Base-by-base conservation (phyloP, 108 stramenopile species). In the Nitzschia putrida region DNA sequence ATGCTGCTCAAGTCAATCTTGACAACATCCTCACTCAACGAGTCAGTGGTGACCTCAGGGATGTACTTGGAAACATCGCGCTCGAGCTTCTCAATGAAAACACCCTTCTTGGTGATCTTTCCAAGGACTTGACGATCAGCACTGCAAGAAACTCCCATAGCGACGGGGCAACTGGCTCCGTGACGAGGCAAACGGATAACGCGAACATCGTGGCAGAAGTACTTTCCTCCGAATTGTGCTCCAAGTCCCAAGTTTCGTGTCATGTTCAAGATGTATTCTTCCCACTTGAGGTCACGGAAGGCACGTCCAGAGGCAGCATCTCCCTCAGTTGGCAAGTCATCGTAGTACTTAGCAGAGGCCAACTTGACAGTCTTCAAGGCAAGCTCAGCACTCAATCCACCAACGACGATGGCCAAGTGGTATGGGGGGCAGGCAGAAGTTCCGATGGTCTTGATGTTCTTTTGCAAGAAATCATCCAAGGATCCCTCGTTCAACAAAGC, bases 151-250 rank as follows among this genome's bases (percentile, higher is more conserved):
- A 98, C 97, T 53, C 97, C 97, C 60, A 98, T 94, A 12, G 94
- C 94, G 2, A 98, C 97, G 0, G 97, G 97, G 79, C 97, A 98
- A 49, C 91, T 93, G 8, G 97, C 97, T 23, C 97, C 97, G 71
- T 98, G 97, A 26, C 97, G 88, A 23, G 97, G 97, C 53, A 98
- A 79, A 21, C 96, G 88, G 40, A 96, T 74, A 0, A 97, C 97
- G 21, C 97, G 88, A 24, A 97, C 94, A 77, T 98, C 97, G 70
- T 97, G 97, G 79, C 95, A 96, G 76, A 98, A 98, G 88, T 98
- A 97, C 71, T 98, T 98, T 14, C 97, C 97, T 43, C 96, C 97
- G 71, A 97, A 94, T 77, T 95, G 96, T 4, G 97, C 97, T 50
- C 97, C 97, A 70, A 98, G 96, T 38, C 97, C 97, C 44, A 97